Evolutionary conservation across 192 early-diverging fungal species (phyloP), one percentile per base, ranked within the genome.

Genomic region (Gonapodya prolifera): DNA sequence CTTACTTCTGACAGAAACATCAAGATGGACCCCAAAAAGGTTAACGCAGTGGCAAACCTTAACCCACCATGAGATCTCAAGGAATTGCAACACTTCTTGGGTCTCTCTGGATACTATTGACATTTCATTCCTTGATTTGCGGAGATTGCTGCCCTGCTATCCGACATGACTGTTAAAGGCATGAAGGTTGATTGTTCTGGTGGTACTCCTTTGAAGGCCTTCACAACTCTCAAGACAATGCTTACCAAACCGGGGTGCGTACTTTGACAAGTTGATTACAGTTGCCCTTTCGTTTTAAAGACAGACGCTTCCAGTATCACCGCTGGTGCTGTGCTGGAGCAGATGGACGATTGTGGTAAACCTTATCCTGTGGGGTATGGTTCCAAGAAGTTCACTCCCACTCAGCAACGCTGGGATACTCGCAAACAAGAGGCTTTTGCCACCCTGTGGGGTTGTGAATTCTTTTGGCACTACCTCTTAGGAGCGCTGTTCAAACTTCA

Each of bases 371-470:
- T 73, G 31, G 28, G 18, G 8, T 73, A 73, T 29, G 71, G 18
- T 29, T 16, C 8, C 31, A 18, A 29, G 13, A 29, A 8, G 2
- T 29, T 73, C 71, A 18, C 32, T 32, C 18, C 16, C 8, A 32
- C 18, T 13, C 8, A 73, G 32, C 16, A 29, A 18, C 2, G 29
- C 2, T 73, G 71, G 71, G 71, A 73, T 32, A 32, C 31, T 8
- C 71, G 71, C 71, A 29, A 73, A 32, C 71, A 29, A 2, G 81
- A 82, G 76, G 61, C 79, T 2, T 35, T 84, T 0, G 80, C 80
- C 0, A 76, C 81, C 16, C 33, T 80, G 0, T 80, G 74, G 35
- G 79, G 79, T 1, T 69, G 82, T 0, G 61, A 77, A 17, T 35
- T 78, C 0, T 84, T 77, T 73, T 69, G 77, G 1, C 77, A 78